phyloP scores from a whole-genome alignment of 2,329 filamentous ascomycete species.

The Sclerotinia nivalis region DNA sequence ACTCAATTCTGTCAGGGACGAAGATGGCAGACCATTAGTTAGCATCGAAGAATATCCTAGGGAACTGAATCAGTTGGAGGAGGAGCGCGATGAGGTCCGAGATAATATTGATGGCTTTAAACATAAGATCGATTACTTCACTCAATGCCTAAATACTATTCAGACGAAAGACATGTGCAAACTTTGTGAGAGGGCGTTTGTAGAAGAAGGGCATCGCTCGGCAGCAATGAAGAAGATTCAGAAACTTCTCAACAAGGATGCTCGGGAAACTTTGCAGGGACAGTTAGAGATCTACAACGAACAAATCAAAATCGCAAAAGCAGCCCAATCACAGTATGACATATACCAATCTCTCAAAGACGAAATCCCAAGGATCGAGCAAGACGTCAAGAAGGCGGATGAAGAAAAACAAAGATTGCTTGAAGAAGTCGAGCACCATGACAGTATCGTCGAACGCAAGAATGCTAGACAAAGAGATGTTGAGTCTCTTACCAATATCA shows the following conservation, averaged over 20 bases:
- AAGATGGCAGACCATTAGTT: slow-evolving; percentile 44
- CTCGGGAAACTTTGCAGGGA: slow-evolving; percentile 61
- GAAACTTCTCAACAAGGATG: slow-evolving; percentile 60
- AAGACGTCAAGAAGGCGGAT: slow-evolving; percentile 62
- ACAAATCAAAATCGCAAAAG: slow-evolving; percentile 60
- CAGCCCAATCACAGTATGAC: slow-evolving; percentile 69
- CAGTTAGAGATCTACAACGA: slow-evolving; percentile 55
- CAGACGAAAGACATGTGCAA: slow-evolving; percentile 71
- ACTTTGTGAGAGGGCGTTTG: slow-evolving; percentile 72
- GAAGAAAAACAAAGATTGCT: slow-evolving; percentile 61
- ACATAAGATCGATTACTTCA: slow-evolving; percentile 70
- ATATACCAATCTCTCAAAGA: slow-evolving; percentile 65
- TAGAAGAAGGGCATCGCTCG: slow-evolving; percentile 59
- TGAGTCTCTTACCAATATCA: slow-evolving; percentile 73
- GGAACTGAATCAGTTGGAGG: slow-evolving; percentile 52
- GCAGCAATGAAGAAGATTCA: slow-evolving; percentile 68
- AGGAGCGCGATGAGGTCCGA: slow-evolving; percentile 53
- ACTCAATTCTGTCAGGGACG: slow-evolving; percentile 49
- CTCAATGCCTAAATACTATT: slow-evolving; percentile 64
- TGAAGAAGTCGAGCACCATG: slow-evolving; percentile 64
- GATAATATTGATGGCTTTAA: slow-evolving; percentile 70
- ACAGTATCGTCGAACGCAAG: slow-evolving; percentile 64
- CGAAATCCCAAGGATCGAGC: slow-evolving; percentile 70
- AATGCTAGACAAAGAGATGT: slow-evolving; percentile 69
- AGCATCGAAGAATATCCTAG: slow-evolving; percentile 56